Evolutionary conservation across 352 stramenopile species (phyloP).

Genomic region (Phytopythium cucurbitacearum): DNA sequence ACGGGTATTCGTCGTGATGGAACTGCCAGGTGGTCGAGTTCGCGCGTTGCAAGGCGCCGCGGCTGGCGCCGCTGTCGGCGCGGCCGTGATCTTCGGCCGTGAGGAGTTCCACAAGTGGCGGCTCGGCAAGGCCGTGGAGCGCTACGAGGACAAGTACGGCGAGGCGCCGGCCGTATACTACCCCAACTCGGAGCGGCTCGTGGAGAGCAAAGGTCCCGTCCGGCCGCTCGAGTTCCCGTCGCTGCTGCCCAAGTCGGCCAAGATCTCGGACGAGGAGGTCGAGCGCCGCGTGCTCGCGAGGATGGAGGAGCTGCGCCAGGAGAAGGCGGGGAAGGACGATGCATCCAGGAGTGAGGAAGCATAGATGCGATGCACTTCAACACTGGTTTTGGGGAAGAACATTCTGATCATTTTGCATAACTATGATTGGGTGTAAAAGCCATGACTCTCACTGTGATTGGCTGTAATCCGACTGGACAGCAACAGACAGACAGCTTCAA

Average conservation of each 20-base stretch:
- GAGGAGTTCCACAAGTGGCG: constrained; percentile 80
- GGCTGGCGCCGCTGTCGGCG: constrained; percentile 53
- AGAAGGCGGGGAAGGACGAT: constrained; percentile 7
- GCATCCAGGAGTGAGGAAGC: background rate
- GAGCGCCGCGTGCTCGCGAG: constrained; percentile 72
- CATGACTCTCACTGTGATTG: background rate
- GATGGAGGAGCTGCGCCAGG: constrained; percentile 57
- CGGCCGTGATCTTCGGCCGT: constrained; percentile 53
- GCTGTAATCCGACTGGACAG: constrained; percentile 1
- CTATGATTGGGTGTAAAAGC: no score
- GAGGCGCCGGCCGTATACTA: constrained; percentile 55
- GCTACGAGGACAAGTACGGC: constrained; percentile 81
- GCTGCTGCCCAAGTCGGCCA: constrained; percentile 60
- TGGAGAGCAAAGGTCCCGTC: constrained; percentile 57
- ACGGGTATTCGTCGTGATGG: background rate
- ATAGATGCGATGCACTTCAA: constrained; percentile 6
- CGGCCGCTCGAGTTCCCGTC: constrained; percentile 61
- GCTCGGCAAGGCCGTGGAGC: constrained; percentile 62
- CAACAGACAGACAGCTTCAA: background rate
- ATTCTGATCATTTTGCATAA: background rate
- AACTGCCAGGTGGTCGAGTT: constrained; percentile 49
- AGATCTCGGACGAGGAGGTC: constrained; percentile 74
- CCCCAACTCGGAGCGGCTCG: constrained; percentile 49
- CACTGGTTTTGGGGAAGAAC: background rate
- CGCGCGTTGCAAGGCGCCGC: constrained; percentile 63